Percentiles rank a stretch among this genome's conserved stretches.
Evolutionary conservation across 164 flowering plant species (phyloP).

Genomic region (Chimonanthus salicifolius): DNA sequence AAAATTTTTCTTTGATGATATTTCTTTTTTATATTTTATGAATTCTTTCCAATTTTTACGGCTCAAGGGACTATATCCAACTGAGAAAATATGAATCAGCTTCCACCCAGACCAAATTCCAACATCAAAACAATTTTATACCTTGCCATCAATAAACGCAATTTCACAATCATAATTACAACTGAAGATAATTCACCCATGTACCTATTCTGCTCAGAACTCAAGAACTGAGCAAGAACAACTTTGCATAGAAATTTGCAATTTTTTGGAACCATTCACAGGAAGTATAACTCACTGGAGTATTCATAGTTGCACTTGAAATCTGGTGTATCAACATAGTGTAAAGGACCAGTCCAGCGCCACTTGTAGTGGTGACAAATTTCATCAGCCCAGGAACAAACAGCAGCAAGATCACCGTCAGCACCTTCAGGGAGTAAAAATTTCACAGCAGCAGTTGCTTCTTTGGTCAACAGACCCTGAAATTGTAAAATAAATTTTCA

Average conservation of each 20-base stretch:
- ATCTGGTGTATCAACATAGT: conserved; percentile 87
- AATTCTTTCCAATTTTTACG: too few relatives aligned
- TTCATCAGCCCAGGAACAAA: conserved; percentile 93
- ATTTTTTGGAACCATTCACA: neutral
- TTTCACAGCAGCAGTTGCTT: conserved; percentile 57
- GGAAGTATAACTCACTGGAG: conserved; percentile 52
- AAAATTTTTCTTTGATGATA: too few relatives aligned
- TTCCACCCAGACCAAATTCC: too few relatives aligned
- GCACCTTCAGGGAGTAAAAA: conserved; percentile 54
- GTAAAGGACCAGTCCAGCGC: conserved; percentile 81
- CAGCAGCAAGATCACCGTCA: conserved; percentile 68
- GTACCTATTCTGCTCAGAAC: neutral
- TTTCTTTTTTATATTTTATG: too few relatives aligned
- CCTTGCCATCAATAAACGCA: too few relatives aligned
- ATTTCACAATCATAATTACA: too few relatives aligned
- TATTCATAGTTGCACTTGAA: conserved; percentile 81
- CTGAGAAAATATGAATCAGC: too few relatives aligned
- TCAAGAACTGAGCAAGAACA: neutral
- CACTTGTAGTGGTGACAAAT: conserved; percentile 37
- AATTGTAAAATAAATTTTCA: neutral
- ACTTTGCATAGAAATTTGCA: neutral
- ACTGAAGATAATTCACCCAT: neutral
- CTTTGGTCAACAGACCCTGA: conserved; percentile 61
- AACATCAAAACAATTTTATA: too few relatives aligned
- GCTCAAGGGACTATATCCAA: too few relatives aligned